Evolutionary conservation across 2,329 filamentous ascomycete species (phyloP).

Genomic region (Coniochaeta pulveracea): DNA sequence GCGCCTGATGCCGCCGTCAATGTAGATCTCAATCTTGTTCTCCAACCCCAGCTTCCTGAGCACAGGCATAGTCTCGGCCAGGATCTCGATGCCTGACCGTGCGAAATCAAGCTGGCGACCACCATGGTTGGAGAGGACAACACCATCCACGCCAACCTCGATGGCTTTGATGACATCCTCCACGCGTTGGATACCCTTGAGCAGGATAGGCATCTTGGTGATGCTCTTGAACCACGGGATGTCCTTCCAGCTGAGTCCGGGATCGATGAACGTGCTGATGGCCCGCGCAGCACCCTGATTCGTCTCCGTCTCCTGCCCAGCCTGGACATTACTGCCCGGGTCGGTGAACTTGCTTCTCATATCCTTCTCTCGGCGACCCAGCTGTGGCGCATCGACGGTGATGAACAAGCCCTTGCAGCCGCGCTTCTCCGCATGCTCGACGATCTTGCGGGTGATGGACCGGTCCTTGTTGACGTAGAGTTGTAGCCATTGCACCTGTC

Average conservation of each 20-base stretch:
- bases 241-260: constrained; percentile 83
- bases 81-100: constrained; percentile 76
- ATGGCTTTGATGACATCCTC: constrained; percentile 88
- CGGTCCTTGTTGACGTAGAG: constrained; percentile 97
- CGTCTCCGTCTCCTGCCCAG: constrained; percentile 64
- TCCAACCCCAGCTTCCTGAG: constrained; percentile 64
- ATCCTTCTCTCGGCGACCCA: constrained; percentile 91
- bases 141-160: constrained; percentile 71
- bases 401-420: constrained; percentile 97
- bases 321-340: constrained; percentile 72
- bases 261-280: constrained; percentile 96
- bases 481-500: constrained; percentile 92
- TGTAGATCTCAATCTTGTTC: constrained; percentile 71
- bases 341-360: constrained; percentile 92
- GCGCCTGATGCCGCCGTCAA: constrained; percentile 83
- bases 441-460: constrained; percentile 77
- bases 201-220: constrained; percentile 87
- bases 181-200: constrained; percentile 93
- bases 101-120: constrained; percentile 90
- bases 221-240: constrained; percentile 86
- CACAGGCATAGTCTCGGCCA: constrained; percentile 88
- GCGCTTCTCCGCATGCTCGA: constrained; percentile 80
- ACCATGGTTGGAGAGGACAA: constrained; percentile 93
- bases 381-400: constrained; percentile 92
- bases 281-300: constrained; percentile 88